Evolutionary conservation across 306 rosid species (phyloP), one percentile per base, ranked within the genome.

Genomic region (Sesbania bispinosa): DNA sequence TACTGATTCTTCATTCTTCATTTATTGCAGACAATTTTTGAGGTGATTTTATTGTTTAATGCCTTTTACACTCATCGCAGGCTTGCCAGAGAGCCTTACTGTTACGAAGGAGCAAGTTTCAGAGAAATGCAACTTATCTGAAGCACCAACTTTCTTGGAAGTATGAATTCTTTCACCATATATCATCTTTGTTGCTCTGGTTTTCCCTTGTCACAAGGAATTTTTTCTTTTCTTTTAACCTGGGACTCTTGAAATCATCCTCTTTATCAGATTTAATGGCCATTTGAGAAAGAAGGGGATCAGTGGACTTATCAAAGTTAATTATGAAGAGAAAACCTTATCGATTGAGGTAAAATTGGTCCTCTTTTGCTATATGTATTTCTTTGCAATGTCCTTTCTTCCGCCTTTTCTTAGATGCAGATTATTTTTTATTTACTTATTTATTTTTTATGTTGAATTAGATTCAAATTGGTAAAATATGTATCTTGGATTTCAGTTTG

Each of bases 241-340:
- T 27, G 60, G 15, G 18, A 62, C 35, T 36, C 14, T 20, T 61
- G 43, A 16, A 52, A 77, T 55, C 18, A 10, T 82, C 70, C 64
- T 42, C 46, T 16, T 62, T 23, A 53, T 70, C 67, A 94, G 98
- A 77, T 94, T 90, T 65, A 90, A 90, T 84, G 73, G 77, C 26
- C 90, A 94, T 85, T 83, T 94, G 85, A 69, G 82, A 42, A 94
- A 81, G 83, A 94, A 94, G 71, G 98, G 98, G 60, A 84, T 90
- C 77, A 86, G 97, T 75, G 98, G 98, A 32, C 73, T 69, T 33
- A 87, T 89, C 71, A 85, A 69, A 77, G 84, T 94, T 48, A 74
- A 69, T 80, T 89, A 86, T 54, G 90, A 89, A 77, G 84, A 86
- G 57, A 84, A 76, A 84, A 90, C 92, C 67, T 90, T 94, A 60